A percentile compares a stretch with the other conserved stretches of the same genome.
phyloP scores from a whole-genome alignment of 2,329 filamentous ascomycete species.

The Penicillium janthinellum region DNA sequence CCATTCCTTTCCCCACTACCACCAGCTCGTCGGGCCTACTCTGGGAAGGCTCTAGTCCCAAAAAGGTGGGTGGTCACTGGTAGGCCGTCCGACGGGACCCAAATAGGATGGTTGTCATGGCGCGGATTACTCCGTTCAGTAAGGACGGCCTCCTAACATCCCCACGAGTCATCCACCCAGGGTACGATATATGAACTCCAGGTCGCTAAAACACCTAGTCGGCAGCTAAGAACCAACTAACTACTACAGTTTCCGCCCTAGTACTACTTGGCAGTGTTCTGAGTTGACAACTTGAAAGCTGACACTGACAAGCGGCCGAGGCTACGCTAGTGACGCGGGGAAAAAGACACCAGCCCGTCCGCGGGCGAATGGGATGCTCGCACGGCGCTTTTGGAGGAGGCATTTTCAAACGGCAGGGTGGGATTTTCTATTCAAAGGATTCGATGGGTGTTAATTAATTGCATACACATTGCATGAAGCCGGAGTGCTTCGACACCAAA shows the following conservation, averaged over 20 bases:
- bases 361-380: background rate
- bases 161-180: too few species aligned
- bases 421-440: background rate
- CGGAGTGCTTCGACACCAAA: background rate
- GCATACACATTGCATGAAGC: conserved; percentile 2
- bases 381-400: background rate
- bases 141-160: background rate
- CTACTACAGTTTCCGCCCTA: too few species aligned
- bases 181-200: too few species aligned
- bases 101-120: conserved; percentile 1
- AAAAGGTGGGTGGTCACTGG: conserved; percentile 1
- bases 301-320: conserved; percentile 4
- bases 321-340: conserved; percentile 19
- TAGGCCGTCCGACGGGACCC: background rate
- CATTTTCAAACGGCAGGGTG: background rate
- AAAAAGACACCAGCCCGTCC: conserved; percentile 1
- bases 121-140: background rate
- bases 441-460: background rate
- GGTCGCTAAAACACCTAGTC: too few species aligned
- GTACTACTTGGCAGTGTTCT: too few species aligned
- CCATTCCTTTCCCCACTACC: background rate
- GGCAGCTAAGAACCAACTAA: too few species aligned
- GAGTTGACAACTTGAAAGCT: conserved; percentile 3
- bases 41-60: background rate
- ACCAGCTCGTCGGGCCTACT: background rate